Percentiles rank a stretch among this genome's conserved stretches.
Evolutionary conservation across 495 filamentous ascomycete species (phyloP).

Genomic region (Lepidopterella palustris): DNA sequence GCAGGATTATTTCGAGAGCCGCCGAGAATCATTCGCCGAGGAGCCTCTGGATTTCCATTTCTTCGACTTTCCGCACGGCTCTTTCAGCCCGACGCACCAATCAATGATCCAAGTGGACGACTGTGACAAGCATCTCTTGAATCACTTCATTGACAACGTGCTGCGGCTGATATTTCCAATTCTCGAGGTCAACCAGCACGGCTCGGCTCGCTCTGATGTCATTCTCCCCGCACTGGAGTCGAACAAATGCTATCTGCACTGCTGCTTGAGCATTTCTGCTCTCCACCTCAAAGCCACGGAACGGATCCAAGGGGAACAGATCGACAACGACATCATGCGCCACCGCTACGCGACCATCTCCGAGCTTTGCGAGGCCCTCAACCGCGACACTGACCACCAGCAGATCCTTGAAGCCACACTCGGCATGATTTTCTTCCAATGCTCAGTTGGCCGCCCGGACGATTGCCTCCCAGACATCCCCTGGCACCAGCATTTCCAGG

Average conservation of each 20-base stretch:
- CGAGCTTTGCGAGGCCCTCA: conserved; percentile 76
- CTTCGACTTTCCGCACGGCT: conserved; percentile 65
- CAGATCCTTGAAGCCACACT: conserved; percentile 90
- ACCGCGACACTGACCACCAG: conserved; percentile 70
- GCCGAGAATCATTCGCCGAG: conserved; percentile 56
- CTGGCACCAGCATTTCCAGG: conserved; percentile 95
- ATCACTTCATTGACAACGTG: conserved; percentile 88
- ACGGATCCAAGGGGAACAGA: conserved; percentile 61
- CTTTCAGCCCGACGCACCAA: conserved; percentile 49
- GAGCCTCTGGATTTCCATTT: conserved; percentile 65
- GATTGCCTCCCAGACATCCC: conserved; percentile 89
- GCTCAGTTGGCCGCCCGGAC: conserved; percentile 77
- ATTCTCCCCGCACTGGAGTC: conserved; percentile 78
- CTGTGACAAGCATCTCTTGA: conserved; percentile 74
- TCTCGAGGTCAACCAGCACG: conserved; percentile 78
- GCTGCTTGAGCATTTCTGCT: conserved; percentile 92
- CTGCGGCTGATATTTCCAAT: conserved; percentile 86
- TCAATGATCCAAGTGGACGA: conserved; percentile 81
- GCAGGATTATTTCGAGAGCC: conserved; percentile 61
- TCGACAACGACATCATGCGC: conserved; percentile 88
- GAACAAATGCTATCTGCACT: conserved; percentile 92
- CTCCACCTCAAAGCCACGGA: conserved; percentile 83
- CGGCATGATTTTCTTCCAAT: conserved; percentile 97
- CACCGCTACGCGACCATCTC: conserved; percentile 87
- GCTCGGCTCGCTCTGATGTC: conserved; percentile 66